Base-by-base conservation (phyloP, 257 asterid species). In the Penstemon eatonii region DNA sequence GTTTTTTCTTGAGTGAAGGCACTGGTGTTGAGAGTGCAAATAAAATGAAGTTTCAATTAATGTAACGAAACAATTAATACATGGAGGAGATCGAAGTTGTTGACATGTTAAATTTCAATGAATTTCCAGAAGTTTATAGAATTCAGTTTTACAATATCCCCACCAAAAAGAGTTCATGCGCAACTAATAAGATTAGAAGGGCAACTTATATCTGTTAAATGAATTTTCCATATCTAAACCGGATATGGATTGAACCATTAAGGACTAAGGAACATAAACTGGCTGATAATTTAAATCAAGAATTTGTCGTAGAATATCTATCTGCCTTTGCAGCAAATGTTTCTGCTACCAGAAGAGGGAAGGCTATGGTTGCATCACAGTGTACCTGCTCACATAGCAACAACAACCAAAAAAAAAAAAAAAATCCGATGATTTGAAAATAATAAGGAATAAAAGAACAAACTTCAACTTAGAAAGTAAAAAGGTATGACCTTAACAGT, bases 281-380 rank as follows among this genome's bases (percentile, higher is more conserved):
- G 33, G 33, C 64, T 44, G 56, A 62, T n/a, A 4, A 4, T 54
- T 56, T 39, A 3, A 63, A 66, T 66, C 69, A 76, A 50, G 76
- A 75, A 67, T 53, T 71, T 8, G 55, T 65, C 54, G 66, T 63
- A 3, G 43, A 42, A 42, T 55, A 49, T 49, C 73, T 71, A 50
- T 79, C 65, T 47, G 42, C 52, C 75, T 65, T 75, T 40, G 83
- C 67, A 64, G 96, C 99, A 83, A 93, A 90, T 63, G 97, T 88
- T 83, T 88, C 91, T 5, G 96, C 96, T 44, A 88, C 96, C 57
- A 90, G 84, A 37, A 92, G 78, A 43, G 98, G 97, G 70, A 92
- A 92, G 25, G 94, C 97, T 74, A 88, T 86, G 56, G 96, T 93
- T 19, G 99, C 97, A 75, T 90, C 97, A 68, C 97, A 90, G 39